Conservation (phyloP, 805 yeast species). For the Saturnispora kantuleensis region DNA sequence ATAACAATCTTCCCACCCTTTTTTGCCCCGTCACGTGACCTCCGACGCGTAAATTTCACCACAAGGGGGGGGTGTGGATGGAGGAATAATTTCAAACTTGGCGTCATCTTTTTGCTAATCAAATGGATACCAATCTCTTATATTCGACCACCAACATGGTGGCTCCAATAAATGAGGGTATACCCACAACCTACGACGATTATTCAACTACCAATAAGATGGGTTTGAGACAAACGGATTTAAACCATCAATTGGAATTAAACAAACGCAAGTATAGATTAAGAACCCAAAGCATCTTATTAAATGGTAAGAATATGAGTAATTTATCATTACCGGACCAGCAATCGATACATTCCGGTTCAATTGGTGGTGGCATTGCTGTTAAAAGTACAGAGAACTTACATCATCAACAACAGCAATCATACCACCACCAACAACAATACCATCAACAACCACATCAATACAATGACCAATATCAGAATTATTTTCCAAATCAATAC, state of each 20-base stretch:
- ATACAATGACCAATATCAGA: slow-evolving; percentile 4
- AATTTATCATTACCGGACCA: slow-evolving; percentile 9
- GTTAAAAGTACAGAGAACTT: not conserved
- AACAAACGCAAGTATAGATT: slow-evolving; percentile 21
- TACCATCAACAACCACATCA: not conserved
- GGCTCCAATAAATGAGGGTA: slow-evolving; percentile 3
- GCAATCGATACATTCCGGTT: slow-evolving; percentile 9
- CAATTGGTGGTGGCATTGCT: not conserved
- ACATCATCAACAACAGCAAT: not conserved
- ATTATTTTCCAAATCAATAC: slow-evolving; percentile 3
- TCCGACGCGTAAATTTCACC: not conserved
- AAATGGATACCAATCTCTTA: not conserved
- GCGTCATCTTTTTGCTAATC: too few species aligned
- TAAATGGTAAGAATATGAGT: slow-evolving; percentile 8
- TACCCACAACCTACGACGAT: slow-evolving; percentile 19
- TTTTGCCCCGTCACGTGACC: too few species aligned
- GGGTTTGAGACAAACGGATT: slow-evolving; percentile 25
- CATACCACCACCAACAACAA: slow-evolving; percentile 4
- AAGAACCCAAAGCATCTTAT: slow-evolving; percentile 16
- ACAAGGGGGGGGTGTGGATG: too few species aligned
- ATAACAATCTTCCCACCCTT: too few species aligned
- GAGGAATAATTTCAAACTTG: too few species aligned
- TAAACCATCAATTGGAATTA: slow-evolving; percentile 19
- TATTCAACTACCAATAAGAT: slow-evolving; percentile 22
- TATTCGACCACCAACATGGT: slow-evolving; percentile 3